Percentiles rank a stretch among this genome's conserved stretches.
phyloP scores from a whole-genome alignment of 2,329 filamentous ascomycete genomes.

The Colletotrichum tanaceti region DNA sequence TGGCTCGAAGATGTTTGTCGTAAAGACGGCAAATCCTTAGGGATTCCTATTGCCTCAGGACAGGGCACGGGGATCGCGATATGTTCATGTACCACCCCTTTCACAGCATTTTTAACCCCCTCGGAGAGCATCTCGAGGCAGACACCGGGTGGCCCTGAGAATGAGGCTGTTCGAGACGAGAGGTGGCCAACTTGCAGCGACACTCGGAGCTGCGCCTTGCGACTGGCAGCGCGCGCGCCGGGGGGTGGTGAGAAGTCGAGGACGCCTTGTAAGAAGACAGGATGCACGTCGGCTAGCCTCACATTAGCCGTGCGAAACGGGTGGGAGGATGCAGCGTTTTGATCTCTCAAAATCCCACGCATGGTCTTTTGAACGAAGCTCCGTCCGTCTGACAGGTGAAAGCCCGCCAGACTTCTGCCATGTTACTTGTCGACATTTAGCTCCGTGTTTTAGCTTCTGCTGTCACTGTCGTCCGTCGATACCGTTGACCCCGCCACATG shows the following conservation, averaged over 20 bases:
- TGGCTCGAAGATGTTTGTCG: background rate
- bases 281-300: constrained; percentile 21
- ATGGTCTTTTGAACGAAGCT: background rate
- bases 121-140: background rate
- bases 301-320: constrained; percentile 14
- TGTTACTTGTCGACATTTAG: background rate
- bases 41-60: background rate
- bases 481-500: background rate
- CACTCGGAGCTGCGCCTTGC: constrained; percentile 31
- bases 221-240: too few relatives aligned
- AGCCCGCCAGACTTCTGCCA: background rate
- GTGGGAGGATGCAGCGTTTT: constrained; percentile 24
- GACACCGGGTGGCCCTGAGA: background rate
- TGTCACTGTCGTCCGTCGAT: background rate
- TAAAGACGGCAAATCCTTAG: background rate
- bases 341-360: background rate
- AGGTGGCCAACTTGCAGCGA: background rate
- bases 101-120: constrained; percentile 10
- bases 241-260: background rate
- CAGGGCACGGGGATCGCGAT: background rate
- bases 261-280: constrained; percentile 6
- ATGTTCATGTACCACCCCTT: background rate
- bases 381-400: too few relatives aligned
- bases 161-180: background rate
- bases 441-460: background rate